Base-by-base conservation (phyloP, 148 eudicot genomes). In the Rhododendron ferrugineum region DNA sequence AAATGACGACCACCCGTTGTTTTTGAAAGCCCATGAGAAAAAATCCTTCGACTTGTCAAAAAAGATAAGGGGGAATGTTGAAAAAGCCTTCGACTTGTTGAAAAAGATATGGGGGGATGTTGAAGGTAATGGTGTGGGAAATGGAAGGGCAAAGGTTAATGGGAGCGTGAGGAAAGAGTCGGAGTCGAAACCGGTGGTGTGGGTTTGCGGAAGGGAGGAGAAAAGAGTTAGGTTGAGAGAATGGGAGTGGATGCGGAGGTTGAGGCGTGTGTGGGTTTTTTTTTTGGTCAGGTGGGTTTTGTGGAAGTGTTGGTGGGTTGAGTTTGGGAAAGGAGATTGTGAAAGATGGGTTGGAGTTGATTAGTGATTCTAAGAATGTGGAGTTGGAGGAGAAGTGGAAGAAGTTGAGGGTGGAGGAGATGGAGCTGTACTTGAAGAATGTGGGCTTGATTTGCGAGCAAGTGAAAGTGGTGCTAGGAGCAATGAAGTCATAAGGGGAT, bases 371-470 rank as follows among this genome's bases (percentile, higher is more conserved):
- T 6, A 72, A 88, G 54, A 72, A 86, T 54, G 34, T 62, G 60
- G 92, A 89, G 56, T 75, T 92, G 85, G 89, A 90, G 76, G 82
- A 49, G 56, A 87, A 89, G 84, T 91, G 93, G 89, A 90, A 86
- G 86, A 56, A 87, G 70, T 83, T 88, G 26, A 64, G 32, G 74
- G 20, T 88, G 46, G 87, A 85, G 37, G 94, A 93, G 73, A 32
- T 56, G 14, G 90, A 90, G 54, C 40, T 87, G 23, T 84, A 15
- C 26, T 3, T 87, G 30, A 78, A 72, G 49, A 84, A 79, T 82
- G 1, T 86, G 62, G 90, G 83, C 22, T 70, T 91, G 82, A 37
- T 89, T 66, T 73, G 40, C 2, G 91, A 88, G 44, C 88, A 89
- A 62, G 58, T 87, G 36, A 81, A 72, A 47, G 34, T 85, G n/a